Evolutionary conservation across 805 yeast species (phyloP).

Genomic region (Ogataea salicorniae): DNA sequence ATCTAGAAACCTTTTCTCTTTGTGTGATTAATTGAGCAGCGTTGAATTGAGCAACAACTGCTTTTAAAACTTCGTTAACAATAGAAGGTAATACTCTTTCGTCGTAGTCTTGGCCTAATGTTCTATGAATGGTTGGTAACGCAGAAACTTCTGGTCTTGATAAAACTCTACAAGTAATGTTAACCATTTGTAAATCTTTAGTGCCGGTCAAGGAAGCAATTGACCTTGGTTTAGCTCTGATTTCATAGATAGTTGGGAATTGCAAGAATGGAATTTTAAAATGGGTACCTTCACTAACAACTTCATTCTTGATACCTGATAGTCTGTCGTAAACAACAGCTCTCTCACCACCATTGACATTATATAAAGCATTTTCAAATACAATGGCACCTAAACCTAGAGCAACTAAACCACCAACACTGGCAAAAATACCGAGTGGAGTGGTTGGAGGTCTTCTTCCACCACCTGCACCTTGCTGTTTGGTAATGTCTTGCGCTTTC

Average conservation of each 20-base stretch:
- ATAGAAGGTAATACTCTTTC: constrained; percentile 97
- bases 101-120: constrained; percentile 91
- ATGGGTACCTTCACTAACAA: constrained; percentile 93
- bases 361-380: constrained; percentile 56
- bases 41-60: constrained; percentile 97
- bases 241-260: constrained; percentile 87
- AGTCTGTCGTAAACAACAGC: constrained; percentile 90
- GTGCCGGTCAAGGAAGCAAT: constrained; percentile 96
- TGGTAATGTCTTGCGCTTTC: constrained; percentile 38
- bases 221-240: constrained; percentile 94
- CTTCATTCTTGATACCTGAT: constrained; percentile 75
- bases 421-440: constrained; percentile 56
- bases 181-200: constrained; percentile 97
- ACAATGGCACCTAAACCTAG: constrained; percentile 54
- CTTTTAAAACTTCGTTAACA: constrained; percentile 92
- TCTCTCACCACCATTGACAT: constrained; percentile 98
- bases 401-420: constrained; percentile 54
- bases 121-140: constrained; percentile 82
- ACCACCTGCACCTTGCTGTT: constrained; percentile 27
- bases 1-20: constrained; percentile 89
- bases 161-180: constrained; percentile 96
- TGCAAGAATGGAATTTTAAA: constrained; percentile 92
- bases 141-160: constrained; percentile 79
- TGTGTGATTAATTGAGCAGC: constrained; percentile 98
- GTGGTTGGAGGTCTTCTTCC: constrained; percentile 24